Evolutionary conservation across 306 rosid genomes (phyloP), one percentile per base, ranked within the genome.

Genomic region (Pterocarpus santalinus): DNA sequence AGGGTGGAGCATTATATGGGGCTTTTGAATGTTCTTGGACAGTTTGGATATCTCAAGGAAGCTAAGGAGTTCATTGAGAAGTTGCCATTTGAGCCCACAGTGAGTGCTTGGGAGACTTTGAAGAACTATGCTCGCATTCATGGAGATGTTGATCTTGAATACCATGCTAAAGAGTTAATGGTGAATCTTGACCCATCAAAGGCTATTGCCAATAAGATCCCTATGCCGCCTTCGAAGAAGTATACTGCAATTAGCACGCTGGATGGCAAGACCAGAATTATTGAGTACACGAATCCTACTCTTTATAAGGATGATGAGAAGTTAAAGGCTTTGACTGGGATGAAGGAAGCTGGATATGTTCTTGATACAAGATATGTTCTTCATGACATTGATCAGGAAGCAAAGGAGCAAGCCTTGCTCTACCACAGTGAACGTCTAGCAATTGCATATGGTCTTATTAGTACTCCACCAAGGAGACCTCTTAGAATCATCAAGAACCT

Each of bases 91-190:
- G 89, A 89, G 75, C 90, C 90, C 17, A 88, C 93, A 0, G 86
- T 72, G 5, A 85, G 73, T 4, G 80, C 90, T 28, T 94, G 94
- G 91, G 97, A 91, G 79, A 88, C 79, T 2, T 76, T 90, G 55
- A 88, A 84, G 85, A 80, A 78, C 52, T 94, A 88, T 89, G 94
- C 97, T 81, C 85, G 88, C 58, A 76, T 87, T 65, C 97, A 94
- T 74, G 98, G 98, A 70, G 95, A 94, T 81, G 62, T 91, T 73
- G 95, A 94, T 83, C 91, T 89, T 76, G 95, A 91, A 80, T 94
- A 94, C 78, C 85, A 82, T 72, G 89, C 78, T 33, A 94, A 91
- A 80, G 97, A 89, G 90, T 81, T 91, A 47, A 90, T 91, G 36
- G 86, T 88, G 78, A 76, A 76, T 84, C 85, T 92, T 72, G 95